Conservation (phyloP, 2,329 filamentous ascomycete genomes). For the Oidium heveae region DNA sequence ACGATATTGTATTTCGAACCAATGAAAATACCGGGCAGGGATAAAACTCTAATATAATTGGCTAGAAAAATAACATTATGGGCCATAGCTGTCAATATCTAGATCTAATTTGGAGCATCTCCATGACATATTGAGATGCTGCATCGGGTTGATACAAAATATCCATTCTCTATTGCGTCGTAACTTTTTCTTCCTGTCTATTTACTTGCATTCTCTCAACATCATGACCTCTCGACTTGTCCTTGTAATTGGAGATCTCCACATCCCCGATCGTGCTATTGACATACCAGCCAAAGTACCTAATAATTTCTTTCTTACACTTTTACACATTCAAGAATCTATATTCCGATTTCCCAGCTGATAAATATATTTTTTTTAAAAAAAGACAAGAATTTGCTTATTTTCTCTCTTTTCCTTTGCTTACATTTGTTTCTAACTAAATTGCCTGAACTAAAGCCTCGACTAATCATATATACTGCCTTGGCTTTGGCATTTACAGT, state of each 20-base stretch:
- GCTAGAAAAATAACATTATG: too few relatives aligned
- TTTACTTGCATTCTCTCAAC: neutral
- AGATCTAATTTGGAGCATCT: too few relatives aligned
- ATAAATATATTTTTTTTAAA: too few relatives aligned
- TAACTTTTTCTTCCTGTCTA: too few relatives aligned
- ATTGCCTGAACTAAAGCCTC: neutral
- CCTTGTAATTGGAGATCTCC: conserved; percentile 75
- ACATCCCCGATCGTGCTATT: conserved; percentile 77
- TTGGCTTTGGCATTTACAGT: conserved; percentile 23
- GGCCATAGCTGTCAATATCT: too few relatives aligned
- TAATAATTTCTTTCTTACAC: neutral
- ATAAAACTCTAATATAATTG: too few relatives aligned
- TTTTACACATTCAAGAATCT: neutral
- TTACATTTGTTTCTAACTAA: too few relatives aligned
- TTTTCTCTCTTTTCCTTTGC: neutral
- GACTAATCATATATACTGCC: neutral
- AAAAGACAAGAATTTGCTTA: neutral
- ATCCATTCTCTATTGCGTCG: too few relatives aligned
- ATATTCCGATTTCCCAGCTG: neutral
- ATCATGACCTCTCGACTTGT: conserved; percentile 64
- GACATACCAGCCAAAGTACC: conserved; percentile 77
- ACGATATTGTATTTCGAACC: too few relatives aligned
- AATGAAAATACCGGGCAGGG: too few relatives aligned
- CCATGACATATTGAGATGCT: too few relatives aligned
- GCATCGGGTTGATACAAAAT: too few relatives aligned